Percentiles rank a stretch among this genome's conserved stretches.
Conservation (phyloP, 2,329 filamentous ascomycete genomes). For the Pestalotiopsis sp. region DNA sequence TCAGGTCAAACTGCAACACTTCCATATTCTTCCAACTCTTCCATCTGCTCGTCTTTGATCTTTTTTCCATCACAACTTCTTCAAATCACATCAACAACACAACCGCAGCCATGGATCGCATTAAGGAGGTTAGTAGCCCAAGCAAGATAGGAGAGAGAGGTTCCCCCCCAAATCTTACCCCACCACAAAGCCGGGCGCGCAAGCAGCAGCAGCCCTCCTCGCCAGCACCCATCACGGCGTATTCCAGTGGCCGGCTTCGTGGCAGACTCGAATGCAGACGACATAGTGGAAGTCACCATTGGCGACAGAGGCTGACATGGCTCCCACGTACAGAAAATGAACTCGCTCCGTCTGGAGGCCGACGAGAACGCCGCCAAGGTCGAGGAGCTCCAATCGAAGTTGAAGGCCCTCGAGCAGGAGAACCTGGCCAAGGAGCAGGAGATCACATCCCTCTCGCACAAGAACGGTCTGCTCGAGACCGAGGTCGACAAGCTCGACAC, state of each 20-base stretch:
- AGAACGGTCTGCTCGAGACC: constrained; percentile 85
- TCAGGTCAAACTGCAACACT: not conserved
- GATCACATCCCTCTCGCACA: constrained; percentile 94
- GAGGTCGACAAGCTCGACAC: constrained; percentile 93
- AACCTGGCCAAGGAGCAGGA: constrained; percentile 97
- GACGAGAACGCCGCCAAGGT: constrained; percentile 81
- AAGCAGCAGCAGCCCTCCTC: constrained; percentile 15
- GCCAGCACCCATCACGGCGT: not conserved
- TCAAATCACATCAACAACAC: constrained; percentile 9
- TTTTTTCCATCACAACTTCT: constrained; percentile 21
- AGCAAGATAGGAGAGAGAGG: constrained; percentile 11
- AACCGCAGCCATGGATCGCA: constrained; percentile 73
- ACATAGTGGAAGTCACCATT: not conserved
- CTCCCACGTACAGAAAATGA: constrained; percentile 73
- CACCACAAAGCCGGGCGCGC: constrained; percentile 26
- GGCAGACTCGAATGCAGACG: not conserved
- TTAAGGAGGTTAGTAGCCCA: constrained; percentile 75
- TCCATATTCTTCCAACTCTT: not conserved
- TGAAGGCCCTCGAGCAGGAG: constrained; percentile 93
- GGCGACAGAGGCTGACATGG: constrained; percentile 10
- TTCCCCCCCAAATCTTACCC: constrained; percentile 28
- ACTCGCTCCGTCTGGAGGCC: constrained; percentile 88
- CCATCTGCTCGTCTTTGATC: not conserved
- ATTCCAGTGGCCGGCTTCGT: not conserved
- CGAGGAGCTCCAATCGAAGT: constrained; percentile 83